Conservation (phyloP, 73 alveolate species). For the Blepharisma stoltei region DNA sequence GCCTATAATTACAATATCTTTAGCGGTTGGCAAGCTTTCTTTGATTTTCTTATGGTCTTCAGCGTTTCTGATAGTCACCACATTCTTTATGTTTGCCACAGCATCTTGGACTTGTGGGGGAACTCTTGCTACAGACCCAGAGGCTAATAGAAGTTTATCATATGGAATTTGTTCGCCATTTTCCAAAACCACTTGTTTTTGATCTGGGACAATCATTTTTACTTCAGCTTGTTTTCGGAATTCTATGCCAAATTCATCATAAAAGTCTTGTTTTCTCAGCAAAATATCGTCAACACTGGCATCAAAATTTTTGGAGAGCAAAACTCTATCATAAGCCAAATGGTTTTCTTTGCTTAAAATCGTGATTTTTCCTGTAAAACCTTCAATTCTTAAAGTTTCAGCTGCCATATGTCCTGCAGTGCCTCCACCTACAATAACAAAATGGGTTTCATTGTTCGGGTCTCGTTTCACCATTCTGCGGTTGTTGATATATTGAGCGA, state of each 20-base stretch:
- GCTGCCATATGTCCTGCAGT: constrained; percentile 91
- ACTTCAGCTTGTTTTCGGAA: neutral
- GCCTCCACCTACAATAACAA: constrained; percentile 92
- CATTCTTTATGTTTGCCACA: constrained; percentile 58
- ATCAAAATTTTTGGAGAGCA: constrained; percentile 36
- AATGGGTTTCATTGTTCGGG: constrained; percentile 55
- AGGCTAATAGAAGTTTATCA: constrained; percentile 78
- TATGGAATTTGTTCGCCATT: constrained; percentile 45
- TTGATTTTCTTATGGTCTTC: constrained; percentile 58
- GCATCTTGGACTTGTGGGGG: constrained; percentile 64
- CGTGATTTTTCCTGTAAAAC: constrained; percentile 79
- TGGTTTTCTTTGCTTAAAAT: constrained; percentile 66
- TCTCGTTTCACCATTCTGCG: constrained; percentile 76
- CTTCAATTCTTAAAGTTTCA: constrained; percentile 80
- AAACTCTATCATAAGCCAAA: constrained; percentile 64
- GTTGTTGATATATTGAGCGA: constrained; percentile 31
- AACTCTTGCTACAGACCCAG: constrained; percentile 73
- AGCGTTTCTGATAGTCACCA: constrained; percentile 59
- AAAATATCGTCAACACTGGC: constrained; percentile 1
- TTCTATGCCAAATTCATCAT: constrained; percentile 24
- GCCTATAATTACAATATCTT: constrained; percentile 76
- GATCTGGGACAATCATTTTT: neutral
- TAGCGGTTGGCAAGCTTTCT: constrained; percentile 47
- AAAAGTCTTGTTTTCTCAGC: constrained; percentile 26
- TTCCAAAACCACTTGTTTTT: constrained; percentile 37